Evolutionary conservation across 2,329 filamentous ascomycete genomes (phyloP).

Genomic region (Thyridium curvatum): DNA sequence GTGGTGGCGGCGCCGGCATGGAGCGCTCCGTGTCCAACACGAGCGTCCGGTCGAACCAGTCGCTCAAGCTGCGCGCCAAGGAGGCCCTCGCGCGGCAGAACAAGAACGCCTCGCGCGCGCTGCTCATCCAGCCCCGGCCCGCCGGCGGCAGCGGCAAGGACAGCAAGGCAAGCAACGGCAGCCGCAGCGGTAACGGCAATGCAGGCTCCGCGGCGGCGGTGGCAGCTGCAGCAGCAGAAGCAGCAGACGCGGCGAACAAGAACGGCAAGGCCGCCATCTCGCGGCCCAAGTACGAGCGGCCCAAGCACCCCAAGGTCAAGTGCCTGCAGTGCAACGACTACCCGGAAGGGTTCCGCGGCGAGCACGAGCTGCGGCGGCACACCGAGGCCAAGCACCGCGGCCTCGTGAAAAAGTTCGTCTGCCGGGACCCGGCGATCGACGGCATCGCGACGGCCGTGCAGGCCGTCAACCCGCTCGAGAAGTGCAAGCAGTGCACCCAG

Average conservation of each 20-base stretch:
- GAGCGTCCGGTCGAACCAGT: slow-evolving; percentile 38
- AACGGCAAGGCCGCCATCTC: slow-evolving; percentile 35
- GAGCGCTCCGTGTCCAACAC: slow-evolving; percentile 43
- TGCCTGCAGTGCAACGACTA: slow-evolving; percentile 67
- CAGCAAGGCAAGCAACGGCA: no score
- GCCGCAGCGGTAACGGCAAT: not conserved
- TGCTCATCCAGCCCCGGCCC: slow-evolving; percentile 37
- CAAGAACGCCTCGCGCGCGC: slow-evolving; percentile 26
- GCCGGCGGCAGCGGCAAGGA: not conserved
- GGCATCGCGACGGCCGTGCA: slow-evolving; percentile 35
- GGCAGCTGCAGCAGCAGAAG: no score
- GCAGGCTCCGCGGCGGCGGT: not conserved
- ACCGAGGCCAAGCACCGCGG: slow-evolving; percentile 57
- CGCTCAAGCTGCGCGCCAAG: slow-evolving; percentile 39
- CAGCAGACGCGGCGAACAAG: no score
- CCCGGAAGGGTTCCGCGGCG: slow-evolving; percentile 75
- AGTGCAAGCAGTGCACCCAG: slow-evolving; percentile 76
- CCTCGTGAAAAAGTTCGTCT: slow-evolving; percentile 50
- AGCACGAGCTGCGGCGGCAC: slow-evolving; percentile 73
- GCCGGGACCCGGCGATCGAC: slow-evolving; percentile 41
- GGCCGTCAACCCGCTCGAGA: slow-evolving; percentile 59
- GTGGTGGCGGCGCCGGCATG: slow-evolving; percentile 12
- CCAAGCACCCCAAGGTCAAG: slow-evolving; percentile 63
- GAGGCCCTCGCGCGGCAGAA: slow-evolving; percentile 40
- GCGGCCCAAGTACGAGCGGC: slow-evolving; percentile 48